Percentiles rank a stretch among this genome's conserved stretches.
Conservation (phyloP, 1,284 basidiomycete species). For the Albatrellus sp. region DNA sequence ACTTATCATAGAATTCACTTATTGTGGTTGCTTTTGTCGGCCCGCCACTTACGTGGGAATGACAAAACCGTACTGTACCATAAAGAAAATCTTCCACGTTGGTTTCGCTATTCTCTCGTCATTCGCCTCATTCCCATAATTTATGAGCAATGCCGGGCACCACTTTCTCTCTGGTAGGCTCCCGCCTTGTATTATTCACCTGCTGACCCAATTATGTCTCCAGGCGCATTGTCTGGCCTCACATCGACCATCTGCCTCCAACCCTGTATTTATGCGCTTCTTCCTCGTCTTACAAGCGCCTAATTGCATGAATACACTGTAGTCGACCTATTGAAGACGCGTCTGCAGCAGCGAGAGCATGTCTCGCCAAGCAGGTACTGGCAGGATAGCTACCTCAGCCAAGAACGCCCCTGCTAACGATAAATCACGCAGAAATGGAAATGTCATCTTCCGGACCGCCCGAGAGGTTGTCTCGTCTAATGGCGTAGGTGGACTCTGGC, state of each 20-base stretch:
- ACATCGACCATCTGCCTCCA: slow-evolving; percentile 66
- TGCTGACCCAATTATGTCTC: not conserved
- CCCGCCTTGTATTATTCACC: not conserved
- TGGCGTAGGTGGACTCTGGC: slow-evolving; percentile 68
- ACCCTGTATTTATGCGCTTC: slow-evolving; percentile 40
- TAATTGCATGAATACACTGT: not conserved
- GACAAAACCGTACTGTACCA: too few species aligned
- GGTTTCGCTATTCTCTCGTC: too few species aligned
- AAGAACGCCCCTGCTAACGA: too few species aligned
- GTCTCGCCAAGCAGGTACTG: too few species aligned
- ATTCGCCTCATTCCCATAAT: slow-evolving; percentile 4
- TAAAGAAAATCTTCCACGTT: too few species aligned
- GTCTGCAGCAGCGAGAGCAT: slow-evolving; percentile 68
- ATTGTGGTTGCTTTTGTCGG: too few species aligned
- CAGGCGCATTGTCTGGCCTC: slow-evolving; percentile 67
- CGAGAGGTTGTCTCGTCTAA: slow-evolving; percentile 47
- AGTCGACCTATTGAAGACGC: slow-evolving; percentile 86
- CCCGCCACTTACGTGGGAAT: too few species aligned
- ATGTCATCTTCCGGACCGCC: slow-evolving; percentile 34
- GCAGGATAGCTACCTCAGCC: too few species aligned
- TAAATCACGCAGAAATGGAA: slow-evolving; percentile 19
- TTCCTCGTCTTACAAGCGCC: slow-evolving; percentile 3
- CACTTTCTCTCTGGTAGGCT: slow-evolving; percentile 57
- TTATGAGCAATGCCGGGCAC: slow-evolving; percentile 59
- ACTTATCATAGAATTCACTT: too few species aligned